Base-by-base conservation (phyloP, 2,329 filamentous ascomycete species). In the Monilinia polystroma region DNA sequence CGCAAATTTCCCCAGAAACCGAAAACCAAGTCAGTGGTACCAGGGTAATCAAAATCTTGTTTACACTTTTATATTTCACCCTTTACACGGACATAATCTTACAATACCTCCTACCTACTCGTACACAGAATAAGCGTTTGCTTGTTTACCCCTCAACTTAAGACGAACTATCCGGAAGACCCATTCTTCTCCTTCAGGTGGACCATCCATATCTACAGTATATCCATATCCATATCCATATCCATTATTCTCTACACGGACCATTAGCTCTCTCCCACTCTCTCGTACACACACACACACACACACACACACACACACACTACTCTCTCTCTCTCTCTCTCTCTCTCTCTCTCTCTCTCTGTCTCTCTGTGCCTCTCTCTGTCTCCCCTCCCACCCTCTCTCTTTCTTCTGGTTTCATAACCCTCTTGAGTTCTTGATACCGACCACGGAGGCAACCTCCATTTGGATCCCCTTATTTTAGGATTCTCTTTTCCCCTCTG, bases 21-120 rank as follows among this genome's bases (percentile, higher is more conserved):
- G 23, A 38, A 59, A 58, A 57, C 63, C 63, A 65, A 65, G 63
- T 59, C 53, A 51, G 63, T 51, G 63, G 63, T 65, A 52, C 49
- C 35, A 49, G 32, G 35, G 35, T 41, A 16, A 52, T 54, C 20
- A 11, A 11, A 56, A n/a, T 56, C 53, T 38, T 23, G 49, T 26
- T 14, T 35, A 49, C 43, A 41, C 54, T 43, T 14, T 43, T 35
- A 35, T 8, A 35, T 5, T 35, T 35, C 7, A 35, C 3, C 5
- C 32, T 35, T 35, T 35, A 35, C 32, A 41, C 54, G 32, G 20
- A 59, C 43, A 47, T 16, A 49, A n/a, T 11, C 56, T 29, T 29
- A 35, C 32, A 35, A 35, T 35, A 35, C 32, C 32, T 35, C 32
- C 32, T 35, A 35, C 32, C 32, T 47, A 47, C 43, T 35, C 20